Conservation (phyloP, 2,329 filamentous ascomycete species). For the Neoscytalidium dimidiatum region DNA sequence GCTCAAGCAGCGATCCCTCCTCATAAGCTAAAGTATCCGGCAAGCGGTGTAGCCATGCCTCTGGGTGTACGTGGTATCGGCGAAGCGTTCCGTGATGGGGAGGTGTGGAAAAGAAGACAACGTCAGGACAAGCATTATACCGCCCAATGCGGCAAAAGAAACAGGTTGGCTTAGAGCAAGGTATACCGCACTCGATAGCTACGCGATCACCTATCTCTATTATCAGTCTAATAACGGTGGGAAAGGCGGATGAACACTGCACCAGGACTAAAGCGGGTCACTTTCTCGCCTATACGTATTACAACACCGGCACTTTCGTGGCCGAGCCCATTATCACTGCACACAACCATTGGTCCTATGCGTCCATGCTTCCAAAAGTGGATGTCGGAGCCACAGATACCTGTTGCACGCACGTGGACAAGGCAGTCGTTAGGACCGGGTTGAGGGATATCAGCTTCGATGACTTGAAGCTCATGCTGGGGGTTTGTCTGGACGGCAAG, state of each 20-base stretch:
- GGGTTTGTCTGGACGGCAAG: conserved; percentile 35
- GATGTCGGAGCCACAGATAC: conserved; percentile 70
- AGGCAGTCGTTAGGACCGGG: conserved; percentile 60
- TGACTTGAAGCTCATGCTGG: conserved; percentile 31
- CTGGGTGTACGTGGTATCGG: conserved; percentile 73
- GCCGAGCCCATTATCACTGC: conserved; percentile 70
- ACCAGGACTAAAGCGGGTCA: conserved; percentile 66
- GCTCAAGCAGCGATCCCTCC: conserved; percentile 61
- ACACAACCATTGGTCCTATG: conserved; percentile 52
- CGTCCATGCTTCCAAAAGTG: conserved; percentile 87
- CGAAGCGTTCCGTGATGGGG: conserved; percentile 65
- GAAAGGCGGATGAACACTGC: background rate
- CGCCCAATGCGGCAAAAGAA: conserved; percentile 56
- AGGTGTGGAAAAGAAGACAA: conserved; percentile 71
- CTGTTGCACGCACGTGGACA: conserved; percentile 65
- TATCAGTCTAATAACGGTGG: conserved; percentile 16
- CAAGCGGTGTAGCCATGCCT: conserved; percentile 88
- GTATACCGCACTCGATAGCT: conserved; percentile 90
- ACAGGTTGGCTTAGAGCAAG: conserved; percentile 70
- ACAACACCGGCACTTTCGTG: conserved; percentile 80
- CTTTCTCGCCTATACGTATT: conserved; percentile 69
- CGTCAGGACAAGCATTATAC: conserved; percentile 63
- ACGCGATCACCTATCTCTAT: conserved; percentile 73
- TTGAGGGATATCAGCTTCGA: conserved; percentile 39
- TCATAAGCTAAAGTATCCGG: conserved; percentile 55